Evolutionary conservation across 768 basidiomycete genomes (phyloP).

Genomic region (Psilocybe subaeruginosa): DNA sequence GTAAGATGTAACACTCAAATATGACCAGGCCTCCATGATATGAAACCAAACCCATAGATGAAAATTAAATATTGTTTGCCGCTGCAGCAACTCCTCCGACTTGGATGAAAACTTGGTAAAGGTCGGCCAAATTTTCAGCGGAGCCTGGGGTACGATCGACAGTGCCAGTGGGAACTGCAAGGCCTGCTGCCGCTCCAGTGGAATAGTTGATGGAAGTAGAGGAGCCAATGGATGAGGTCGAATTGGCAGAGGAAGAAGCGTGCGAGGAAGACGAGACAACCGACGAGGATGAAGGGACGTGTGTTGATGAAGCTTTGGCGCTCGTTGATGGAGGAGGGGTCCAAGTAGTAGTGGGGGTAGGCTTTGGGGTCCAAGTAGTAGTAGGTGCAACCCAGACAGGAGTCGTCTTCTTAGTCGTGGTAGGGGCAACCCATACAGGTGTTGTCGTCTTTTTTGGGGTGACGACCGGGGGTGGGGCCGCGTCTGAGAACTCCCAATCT

Average conservation of each 20-base stretch:
- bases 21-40: conserved; percentile 18
- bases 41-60: conserved; percentile 8
- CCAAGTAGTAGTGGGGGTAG: conserved; percentile 8
- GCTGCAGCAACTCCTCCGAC: conserved; percentile 37
- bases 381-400: conserved; percentile 29
- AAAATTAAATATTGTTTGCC: conserved; percentile 24
- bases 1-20: conserved; percentile 11
- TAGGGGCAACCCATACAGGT: conserved; percentile 11
- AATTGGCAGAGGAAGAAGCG: neutral
- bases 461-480: conserved; percentile 19
- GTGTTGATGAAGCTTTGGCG: conserved; percentile 14
- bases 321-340: conserved; percentile 13
- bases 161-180: conserved; percentile 35
- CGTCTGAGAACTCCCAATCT: conserved; percentile 55
- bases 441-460: conserved; percentile 16
- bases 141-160: conserved; percentile 11
- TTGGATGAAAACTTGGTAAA: conserved; percentile 39
- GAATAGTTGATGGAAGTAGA: conserved; percentile 23
- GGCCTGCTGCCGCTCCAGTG: conserved; percentile 29
- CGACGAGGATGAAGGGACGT: conserved; percentile 7
- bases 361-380: conserved; percentile 23
- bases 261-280: conserved; percentile 16
- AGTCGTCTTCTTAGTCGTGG: conserved; percentile 17
- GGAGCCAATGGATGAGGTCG: conserved; percentile 22
- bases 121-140: conserved; percentile 23